Evolutionary conservation across 352 stramenopile species (phyloP).

Genomic region (Phytopythium mirpurense): DNA sequence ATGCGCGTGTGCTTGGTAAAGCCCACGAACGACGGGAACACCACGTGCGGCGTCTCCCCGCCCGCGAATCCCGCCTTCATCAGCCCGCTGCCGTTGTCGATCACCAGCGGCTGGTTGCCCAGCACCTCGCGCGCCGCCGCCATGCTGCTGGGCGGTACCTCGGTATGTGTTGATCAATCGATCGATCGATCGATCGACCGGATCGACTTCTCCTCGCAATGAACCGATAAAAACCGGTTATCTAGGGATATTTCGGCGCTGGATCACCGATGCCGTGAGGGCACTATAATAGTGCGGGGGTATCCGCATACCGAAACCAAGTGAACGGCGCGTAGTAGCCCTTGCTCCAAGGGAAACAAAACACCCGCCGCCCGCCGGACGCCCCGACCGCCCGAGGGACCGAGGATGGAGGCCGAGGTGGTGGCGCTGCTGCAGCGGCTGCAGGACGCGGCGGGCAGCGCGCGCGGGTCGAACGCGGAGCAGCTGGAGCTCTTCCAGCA

Average conservation of each 20-base stretch:
- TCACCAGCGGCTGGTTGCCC: slow-evolving; percentile 83
- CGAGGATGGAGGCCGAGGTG: slow-evolving; percentile 40
- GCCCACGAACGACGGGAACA: slow-evolving; percentile 75
- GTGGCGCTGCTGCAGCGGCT: slow-evolving; percentile 48
- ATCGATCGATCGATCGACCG: too few species aligned
- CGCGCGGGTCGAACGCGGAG: slow-evolving; percentile 25
- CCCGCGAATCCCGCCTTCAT: slow-evolving; percentile 83
- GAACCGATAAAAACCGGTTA: not conserved
- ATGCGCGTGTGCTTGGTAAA: slow-evolving; percentile 76
- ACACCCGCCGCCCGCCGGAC: not conserved
- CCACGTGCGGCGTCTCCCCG: slow-evolving; percentile 66
- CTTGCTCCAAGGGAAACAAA: not conserved
- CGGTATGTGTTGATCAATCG: slow-evolving; percentile 3
- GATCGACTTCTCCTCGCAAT: not conserved
- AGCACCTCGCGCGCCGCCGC: slow-evolving; percentile 56
- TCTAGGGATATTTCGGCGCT: too few species aligned
- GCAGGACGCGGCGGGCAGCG: slow-evolving; percentile 17
- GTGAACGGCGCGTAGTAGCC: not conserved
- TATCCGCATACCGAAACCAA: not conserved
- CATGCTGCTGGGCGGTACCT: too few species aligned
- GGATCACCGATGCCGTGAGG: too few species aligned
- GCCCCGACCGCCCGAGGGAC: too few species aligned
- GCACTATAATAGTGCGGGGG: too few species aligned
- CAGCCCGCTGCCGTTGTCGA: slow-evolving; percentile 81
- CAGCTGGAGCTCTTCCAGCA: slow-evolving; percentile 57